phyloP scores from a whole-genome alignment of 139 green algal genomes.

The Picochlorum sp. region DNA sequence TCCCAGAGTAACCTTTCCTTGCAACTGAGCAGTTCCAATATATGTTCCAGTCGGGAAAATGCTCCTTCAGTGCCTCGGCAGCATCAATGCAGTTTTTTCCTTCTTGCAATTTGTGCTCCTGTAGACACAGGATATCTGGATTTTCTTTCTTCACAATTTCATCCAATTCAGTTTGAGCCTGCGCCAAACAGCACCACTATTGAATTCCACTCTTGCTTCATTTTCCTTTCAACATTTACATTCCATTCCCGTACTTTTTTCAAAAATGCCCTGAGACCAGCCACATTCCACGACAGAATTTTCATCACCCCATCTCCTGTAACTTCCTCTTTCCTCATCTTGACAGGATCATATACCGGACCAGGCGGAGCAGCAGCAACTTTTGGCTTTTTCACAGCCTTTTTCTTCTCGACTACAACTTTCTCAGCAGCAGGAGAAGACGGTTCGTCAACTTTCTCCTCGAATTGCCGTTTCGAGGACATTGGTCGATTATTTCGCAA shows the following conservation, averaged over 20 bases:
- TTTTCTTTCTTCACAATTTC: constrained; percentile 38
- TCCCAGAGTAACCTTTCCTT: constrained; percentile 58
- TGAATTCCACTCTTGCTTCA: too few relatives aligned
- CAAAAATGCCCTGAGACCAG: constrained; percentile 43
- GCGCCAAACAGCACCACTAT: too few relatives aligned
- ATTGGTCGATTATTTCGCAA: background rate
- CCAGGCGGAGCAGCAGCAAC: background rate
- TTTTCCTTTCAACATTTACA: too few relatives aligned
- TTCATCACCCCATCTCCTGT: background rate
- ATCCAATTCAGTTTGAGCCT: too few relatives aligned
- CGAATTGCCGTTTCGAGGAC: background rate
- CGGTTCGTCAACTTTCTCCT: background rate
- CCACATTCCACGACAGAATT: constrained; percentile 57
- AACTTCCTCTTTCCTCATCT: background rate
- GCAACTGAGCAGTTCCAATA: constrained; percentile 39
- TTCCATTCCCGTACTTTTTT: too few relatives aligned
- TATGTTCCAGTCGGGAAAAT: constrained; percentile 20
- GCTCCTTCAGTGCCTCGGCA: constrained; percentile 1
- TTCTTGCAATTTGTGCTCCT: constrained; percentile 66
- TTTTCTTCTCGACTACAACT: background rate
- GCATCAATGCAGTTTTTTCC: constrained; percentile 17
- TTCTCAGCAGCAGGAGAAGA: background rate
- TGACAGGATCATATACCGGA: constrained; percentile 6
- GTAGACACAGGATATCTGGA: constrained; percentile 49
- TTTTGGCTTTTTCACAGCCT: background rate